Evolutionary conservation across 1,284 basidiomycete species (phyloP).

Genomic region (Paramarasmius palmivorus): DNA sequence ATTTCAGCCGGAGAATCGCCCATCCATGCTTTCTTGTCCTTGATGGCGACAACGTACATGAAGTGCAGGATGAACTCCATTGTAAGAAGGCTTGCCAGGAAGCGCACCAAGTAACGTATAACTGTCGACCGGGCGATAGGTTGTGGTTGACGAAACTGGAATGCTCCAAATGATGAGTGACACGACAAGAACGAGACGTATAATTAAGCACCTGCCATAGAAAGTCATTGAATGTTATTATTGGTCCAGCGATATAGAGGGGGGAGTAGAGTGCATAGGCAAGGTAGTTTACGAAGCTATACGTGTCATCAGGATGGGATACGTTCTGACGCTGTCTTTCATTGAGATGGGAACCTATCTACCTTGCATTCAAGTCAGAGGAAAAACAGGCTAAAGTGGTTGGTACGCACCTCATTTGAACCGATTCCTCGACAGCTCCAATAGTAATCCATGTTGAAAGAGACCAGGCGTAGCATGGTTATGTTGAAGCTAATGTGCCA

Average conservation of each 20-base stretch:
- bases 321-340: constrained; percentile 58
- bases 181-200: neutral
- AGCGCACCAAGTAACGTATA: constrained; percentile 70
- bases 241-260: constrained; percentile 94
- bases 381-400: neutral
- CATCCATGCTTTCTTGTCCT: constrained; percentile 79
- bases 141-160: constrained; percentile 56
- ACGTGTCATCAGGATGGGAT: constrained; percentile 53
- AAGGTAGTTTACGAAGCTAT: constrained; percentile 50
- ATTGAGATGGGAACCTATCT: constrained; percentile 36
- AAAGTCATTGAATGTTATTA: constrained; percentile 96
- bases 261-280: constrained; percentile 87
- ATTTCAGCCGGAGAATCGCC: constrained; percentile 81
- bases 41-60: constrained; percentile 98
- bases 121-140: constrained; percentile 36
- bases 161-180: neutral
- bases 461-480: constrained; percentile 92
- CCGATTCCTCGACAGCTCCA: constrained; percentile 64
- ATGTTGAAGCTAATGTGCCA: constrained; percentile 98
- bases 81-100: constrained; percentile 71
- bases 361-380: constrained; percentile 17
- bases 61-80: constrained; percentile 94
- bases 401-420: constrained; percentile 42
- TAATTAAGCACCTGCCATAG: constrained; percentile 71
- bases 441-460: constrained; percentile 90